phyloP scores from a whole-genome alignment of 495 filamentous ascomycete species.

The Aspergillus coremiiformis region DNA sequence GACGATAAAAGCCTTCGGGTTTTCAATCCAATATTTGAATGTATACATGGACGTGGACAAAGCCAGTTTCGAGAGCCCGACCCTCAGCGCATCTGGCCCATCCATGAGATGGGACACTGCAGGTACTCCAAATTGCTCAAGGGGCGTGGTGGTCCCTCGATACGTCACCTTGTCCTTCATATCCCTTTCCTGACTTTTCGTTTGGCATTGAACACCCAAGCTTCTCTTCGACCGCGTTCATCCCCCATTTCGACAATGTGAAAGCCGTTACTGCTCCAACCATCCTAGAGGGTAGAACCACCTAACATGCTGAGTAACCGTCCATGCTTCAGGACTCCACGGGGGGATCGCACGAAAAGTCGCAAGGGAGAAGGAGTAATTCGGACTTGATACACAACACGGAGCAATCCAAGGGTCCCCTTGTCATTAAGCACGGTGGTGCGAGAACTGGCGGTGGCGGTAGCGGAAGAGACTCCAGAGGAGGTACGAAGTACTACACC shows the following conservation, averaged over 20 bases:
- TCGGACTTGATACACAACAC: constrained; percentile 65
- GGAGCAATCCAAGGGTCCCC: constrained; percentile 81
- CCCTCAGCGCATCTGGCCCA: constrained; percentile 51
- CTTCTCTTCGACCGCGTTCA: constrained; percentile 63
- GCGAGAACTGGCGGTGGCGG: constrained; percentile 69
- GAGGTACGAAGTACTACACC: constrained; percentile 88
- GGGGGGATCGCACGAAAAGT: constrained; percentile 83
- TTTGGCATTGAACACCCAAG: constrained; percentile 82
- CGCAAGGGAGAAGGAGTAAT: constrained; percentile 88
- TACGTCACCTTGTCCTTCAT: constrained; percentile 89
- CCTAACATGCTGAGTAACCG: constrained; percentile 68
- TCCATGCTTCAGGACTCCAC: constrained; percentile 87
- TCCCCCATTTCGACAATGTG: constrained; percentile 38
- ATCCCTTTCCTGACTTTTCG: constrained; percentile 58
- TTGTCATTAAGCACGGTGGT: constrained; percentile 64
- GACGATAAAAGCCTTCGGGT: constrained; percentile 59
- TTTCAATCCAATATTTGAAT: constrained; percentile 67
- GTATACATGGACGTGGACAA: constrained; percentile 76
- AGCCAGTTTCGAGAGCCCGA: constrained; percentile 58
- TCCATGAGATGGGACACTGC: constrained; percentile 46
- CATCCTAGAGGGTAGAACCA: constrained; percentile 26
- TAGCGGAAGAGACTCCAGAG: constrained; percentile 69
- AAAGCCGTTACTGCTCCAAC: constrained; percentile 24
- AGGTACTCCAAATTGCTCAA: constrained; percentile 42
- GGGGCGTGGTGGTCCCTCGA: constrained; percentile 67